Evolutionary conservation across 1,284 basidiomycete genomes (phyloP).

Genomic region (Grifola frondosa): DNA sequence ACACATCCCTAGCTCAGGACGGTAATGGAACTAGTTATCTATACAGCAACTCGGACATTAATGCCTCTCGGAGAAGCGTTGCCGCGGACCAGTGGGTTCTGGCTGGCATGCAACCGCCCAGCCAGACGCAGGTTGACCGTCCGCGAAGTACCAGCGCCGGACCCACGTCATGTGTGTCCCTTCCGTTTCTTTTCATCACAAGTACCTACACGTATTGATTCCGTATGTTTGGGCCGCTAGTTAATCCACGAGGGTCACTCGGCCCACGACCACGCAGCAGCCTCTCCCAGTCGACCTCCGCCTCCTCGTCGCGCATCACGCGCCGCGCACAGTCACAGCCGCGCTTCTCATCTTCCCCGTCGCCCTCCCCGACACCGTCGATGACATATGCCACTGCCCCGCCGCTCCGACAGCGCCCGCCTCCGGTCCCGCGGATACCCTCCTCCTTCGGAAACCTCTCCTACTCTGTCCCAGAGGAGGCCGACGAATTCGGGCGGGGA

Average conservation of each 20-base stretch:
- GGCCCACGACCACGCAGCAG: constrained; percentile 11
- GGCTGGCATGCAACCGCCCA: constrained; percentile 17
- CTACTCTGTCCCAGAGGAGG: neutral
- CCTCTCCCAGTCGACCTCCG: constrained; percentile 8
- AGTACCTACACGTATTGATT: neutral
- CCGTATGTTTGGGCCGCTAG: neutral
- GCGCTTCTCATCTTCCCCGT: constrained; percentile 7
- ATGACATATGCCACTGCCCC: neutral
- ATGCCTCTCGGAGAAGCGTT: constrained; percentile 20
- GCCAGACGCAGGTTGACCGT: constrained; percentile 6
- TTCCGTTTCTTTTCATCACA: constrained; percentile 1
- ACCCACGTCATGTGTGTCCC: constrained; percentile 9
- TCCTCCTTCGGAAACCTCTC: constrained; percentile 11
- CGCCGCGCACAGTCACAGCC: constrained; percentile 17
- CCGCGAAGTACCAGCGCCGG: constrained; percentile 10
- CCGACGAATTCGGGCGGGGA: constrained; percentile 4
- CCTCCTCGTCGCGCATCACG: constrained; percentile 10
- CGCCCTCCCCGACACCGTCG: constrained; percentile 6
- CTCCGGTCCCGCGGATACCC: constrained; percentile 27
- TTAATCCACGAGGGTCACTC: constrained; percentile 1
- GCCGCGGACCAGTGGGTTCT: constrained; percentile 32
- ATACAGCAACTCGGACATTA: constrained; percentile 9
- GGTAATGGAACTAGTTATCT: constrained; percentile 12
- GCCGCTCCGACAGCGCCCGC: constrained; percentile 4
- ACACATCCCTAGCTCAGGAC: constrained; percentile 6